Evolutionary conservation across 768 basidiomycete genomes (phyloP), one percentile per base, ranked within the genome.

Genomic region (Boletus rubroflammeus): DNA sequence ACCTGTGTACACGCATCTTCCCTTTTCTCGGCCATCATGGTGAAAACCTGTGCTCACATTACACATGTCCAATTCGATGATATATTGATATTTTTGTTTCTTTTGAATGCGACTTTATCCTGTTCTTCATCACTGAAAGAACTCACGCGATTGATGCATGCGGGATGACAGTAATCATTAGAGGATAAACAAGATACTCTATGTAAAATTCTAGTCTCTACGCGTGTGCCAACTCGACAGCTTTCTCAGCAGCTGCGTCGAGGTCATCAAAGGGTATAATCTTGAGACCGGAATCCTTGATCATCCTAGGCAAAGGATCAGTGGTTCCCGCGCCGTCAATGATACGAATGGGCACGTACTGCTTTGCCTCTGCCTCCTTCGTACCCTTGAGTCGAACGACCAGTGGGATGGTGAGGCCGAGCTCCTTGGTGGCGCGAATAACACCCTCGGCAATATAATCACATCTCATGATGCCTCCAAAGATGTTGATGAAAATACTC

Each of bases 401-500:
- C 45, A 99, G 72, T 44, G 97, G 97, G 55, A 98, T 87, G 8
- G 72, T 81, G 53, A 99, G 73, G 40, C 83, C 74, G 40, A 99
- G 80, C 69, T 98, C 97, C 72, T 90, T 91, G 28, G 95, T 93
- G 21, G 97, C 97, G 63, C 92, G 93, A 76, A 99, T 99, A 68
- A 98, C 96, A 73, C 97, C 97, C 72, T 96, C 93, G 3, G 93
- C 93, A 63, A 95, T 94, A 69, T 95, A 95, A 69, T 99, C 97
- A 65, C 97, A 99, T 67, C 97, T 86, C 97, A 99, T 99, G 76
- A 98, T 99, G 67, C 89, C 93, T 62, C 93, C 92, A 64, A 95
- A 94, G 69, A 94, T 93, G 76, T 99, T 99, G 75, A 99, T 97
- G 71, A 98, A 98, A 64, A 99, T 99, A 54, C 90, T 90, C 81